Base-by-base conservation (phyloP, 73 alveolate species). In the Symbiodinium pilosum region DNA sequence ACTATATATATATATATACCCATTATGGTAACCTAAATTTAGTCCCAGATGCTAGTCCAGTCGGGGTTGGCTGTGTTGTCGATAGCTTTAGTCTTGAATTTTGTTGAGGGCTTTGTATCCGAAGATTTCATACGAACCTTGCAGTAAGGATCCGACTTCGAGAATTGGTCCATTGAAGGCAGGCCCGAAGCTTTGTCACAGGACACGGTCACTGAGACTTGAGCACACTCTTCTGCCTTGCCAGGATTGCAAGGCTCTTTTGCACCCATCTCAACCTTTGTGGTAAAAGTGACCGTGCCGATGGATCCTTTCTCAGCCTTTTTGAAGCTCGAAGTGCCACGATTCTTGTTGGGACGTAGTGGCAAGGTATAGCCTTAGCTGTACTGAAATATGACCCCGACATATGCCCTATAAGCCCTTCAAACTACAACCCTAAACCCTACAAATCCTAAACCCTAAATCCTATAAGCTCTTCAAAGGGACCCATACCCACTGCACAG, bases 291-390 rank as follows among this genome's bases (percentile, higher is more conserved):
- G 77, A 64, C 77, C 32, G 77, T 64, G 77, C 77, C 77, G 12
- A 64, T 64, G 14, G 77, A 64, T 64, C 77, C 77, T 30, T 64
- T 64, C 77, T 64, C 77, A 30, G 77, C 77, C 77, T 64, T 64
- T 36, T 64, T 26, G 39, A 64, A 26, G 77, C 77, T 64, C 77
- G 21, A 26, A 1, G 77, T 64, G 36, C 77, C 77, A 26, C 77
- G 32, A 64, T 64, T 64, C 77, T 64, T 64, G 77, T 64, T 64
- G 77, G 77, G 77, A 7, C 77, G 77, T 26, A 64, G 9, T 16
- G 77, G 77, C 36, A 64, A 64, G 41, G 77, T 21, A 64, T 64
- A 64, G 41, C 77, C 59, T 14, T 47, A 47, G 59, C 21, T 14
- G 59, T n/a, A n/a, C n/a, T n/a, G n/a, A n/a, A n/a, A n/a, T n/a